Evolutionary conservation across 768 basidiomycete species (phyloP).

Genomic region (Trametopsis cervina): DNA sequence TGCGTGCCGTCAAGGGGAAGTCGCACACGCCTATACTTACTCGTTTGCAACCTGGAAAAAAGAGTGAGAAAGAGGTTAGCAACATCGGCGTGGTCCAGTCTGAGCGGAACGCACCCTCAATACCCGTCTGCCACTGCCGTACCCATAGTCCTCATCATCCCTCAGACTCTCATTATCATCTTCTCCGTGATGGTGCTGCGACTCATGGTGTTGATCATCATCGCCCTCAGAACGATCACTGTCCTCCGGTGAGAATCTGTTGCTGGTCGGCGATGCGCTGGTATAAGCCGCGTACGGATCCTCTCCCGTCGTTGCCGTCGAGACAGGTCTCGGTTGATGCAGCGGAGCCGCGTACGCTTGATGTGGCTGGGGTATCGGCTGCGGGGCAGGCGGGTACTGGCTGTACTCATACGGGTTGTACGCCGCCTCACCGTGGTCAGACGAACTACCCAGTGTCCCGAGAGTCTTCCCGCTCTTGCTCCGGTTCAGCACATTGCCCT

Average conservation of each 20-base stretch:
- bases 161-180: slow-evolving; percentile 22
- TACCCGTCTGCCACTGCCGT: slow-evolving; percentile 23
- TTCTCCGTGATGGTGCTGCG: slow-evolving; percentile 13
- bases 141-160: slow-evolving; percentile 29
- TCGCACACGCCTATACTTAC: slow-evolving; percentile 1
- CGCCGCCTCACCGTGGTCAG: slow-evolving; percentile 4
- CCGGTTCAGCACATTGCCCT: slow-evolving; percentile 2
- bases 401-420: slow-evolving; percentile 9
- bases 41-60: slow-evolving; percentile 15
- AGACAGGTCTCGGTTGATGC: slow-evolving; percentile 8
- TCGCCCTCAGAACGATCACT: slow-evolving; percentile 7
- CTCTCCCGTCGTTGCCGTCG: slow-evolving; percentile 10
- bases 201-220: slow-evolving; percentile 4
- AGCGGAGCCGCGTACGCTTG: slow-evolving; percentile 1
- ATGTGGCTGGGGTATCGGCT: slow-evolving; percentile 1
- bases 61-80: not conserved
- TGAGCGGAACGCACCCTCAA: slow-evolving; percentile 20
- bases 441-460: not conserved
- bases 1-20: not conserved
- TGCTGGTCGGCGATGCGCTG: not conserved
- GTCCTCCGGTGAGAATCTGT: slow-evolving; percentile 12
- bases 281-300: slow-evolving; percentile 23
- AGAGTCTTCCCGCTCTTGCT: slow-evolving; percentile 3
- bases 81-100: no score
- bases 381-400: not conserved